These are phyloP conservation scores for Suillus tomentosus DNA, from an alignment of 768 basidiomycete genomes.

Conservation along the genomic window DNA sequence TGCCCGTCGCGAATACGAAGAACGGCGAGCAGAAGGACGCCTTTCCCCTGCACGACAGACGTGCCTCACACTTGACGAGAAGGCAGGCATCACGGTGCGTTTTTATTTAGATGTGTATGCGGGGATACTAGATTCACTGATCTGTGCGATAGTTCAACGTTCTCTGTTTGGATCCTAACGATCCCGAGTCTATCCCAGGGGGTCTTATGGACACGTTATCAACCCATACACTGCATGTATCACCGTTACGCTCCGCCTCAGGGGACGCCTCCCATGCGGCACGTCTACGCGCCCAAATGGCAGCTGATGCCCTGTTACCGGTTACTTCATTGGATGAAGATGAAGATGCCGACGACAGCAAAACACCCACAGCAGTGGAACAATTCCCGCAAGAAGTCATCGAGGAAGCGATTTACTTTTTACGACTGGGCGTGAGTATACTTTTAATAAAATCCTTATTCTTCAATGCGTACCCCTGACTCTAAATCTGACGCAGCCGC, in stretches of 20 bases:
- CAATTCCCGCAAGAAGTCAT: conserved; percentile 56
- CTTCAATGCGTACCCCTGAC: conserved; percentile 18
- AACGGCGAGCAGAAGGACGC: conserved; percentile 70
- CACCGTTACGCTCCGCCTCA: conserved; percentile 13
- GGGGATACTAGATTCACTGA: conserved; percentile 7
- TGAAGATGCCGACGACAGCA: conserved; percentile 32
- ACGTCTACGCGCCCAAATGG: conserved; percentile 75
- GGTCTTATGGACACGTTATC: conserved; percentile 61
- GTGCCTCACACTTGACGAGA: conserved; percentile 74
- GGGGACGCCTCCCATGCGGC: conserved; percentile 31
- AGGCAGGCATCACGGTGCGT: conserved; percentile 56
- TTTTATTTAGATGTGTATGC: not conserved
- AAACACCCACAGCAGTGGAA: conserved; percentile 24
- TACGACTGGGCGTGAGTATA: conserved; percentile 59
- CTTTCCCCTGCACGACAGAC: conserved; percentile 75
- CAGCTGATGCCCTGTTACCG: conserved; percentile 66
- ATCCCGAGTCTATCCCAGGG: conserved; percentile 64
- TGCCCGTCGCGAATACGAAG: conserved; percentile 72
- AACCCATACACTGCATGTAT: conserved; percentile 35
- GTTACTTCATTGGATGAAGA: conserved; percentile 40
- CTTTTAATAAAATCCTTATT: conserved; percentile 12
- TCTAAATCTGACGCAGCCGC: conserved; percentile 48
- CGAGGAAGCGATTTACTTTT: conserved; percentile 67
- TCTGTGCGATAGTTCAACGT: conserved; percentile 66
- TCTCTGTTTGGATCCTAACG: conserved; percentile 72